These are phyloP conservation scores for Panicum virgatum DNA, from an alignment of 202 grass and related monocot genomes.

Conservation along the genomic window DNA sequence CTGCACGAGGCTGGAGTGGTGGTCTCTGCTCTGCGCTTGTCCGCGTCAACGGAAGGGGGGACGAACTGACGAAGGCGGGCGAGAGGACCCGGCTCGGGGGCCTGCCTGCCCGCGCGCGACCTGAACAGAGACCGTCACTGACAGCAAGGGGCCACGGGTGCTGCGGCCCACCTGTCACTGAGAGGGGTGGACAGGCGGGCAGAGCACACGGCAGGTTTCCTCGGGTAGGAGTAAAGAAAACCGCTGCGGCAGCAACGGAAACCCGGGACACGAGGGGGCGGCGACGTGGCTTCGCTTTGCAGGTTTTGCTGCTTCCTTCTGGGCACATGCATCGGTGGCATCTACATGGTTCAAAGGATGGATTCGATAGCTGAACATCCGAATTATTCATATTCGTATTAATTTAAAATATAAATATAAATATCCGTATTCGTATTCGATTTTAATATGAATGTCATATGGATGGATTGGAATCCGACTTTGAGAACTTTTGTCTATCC, in stretches of 20 bases:
- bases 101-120: too few relatives aligned
- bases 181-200: not conserved
- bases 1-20: not conserved
- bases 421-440: too few relatives aligned
- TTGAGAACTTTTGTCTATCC: too few relatives aligned
- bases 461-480: too few relatives aligned
- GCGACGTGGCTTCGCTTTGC: not conserved
- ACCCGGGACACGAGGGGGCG: not conserved
- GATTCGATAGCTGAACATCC: too few relatives aligned
- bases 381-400: too few relatives aligned
- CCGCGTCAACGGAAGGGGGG: conserved; percentile 19
- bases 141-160: accelerated
- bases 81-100: too few relatives aligned
- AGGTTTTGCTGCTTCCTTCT: not conserved
- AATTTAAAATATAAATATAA: too few relatives aligned
- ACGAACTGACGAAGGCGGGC: not conserved
- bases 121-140: not conserved
- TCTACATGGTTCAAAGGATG: not conserved
- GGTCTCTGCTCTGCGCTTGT: not conserved
- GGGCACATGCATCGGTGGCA: not conserved
- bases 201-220: not conserved
- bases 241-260: conserved; percentile 13
- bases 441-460: too few relatives aligned
- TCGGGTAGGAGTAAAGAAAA: not conserved
- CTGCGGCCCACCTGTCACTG: not conserved